Percentiles rank a stretch among this genome's conserved stretches.
phyloP scores from a whole-genome alignment of 192 early-diverging fungal species.

The Umbelopsis sp. region DNA sequence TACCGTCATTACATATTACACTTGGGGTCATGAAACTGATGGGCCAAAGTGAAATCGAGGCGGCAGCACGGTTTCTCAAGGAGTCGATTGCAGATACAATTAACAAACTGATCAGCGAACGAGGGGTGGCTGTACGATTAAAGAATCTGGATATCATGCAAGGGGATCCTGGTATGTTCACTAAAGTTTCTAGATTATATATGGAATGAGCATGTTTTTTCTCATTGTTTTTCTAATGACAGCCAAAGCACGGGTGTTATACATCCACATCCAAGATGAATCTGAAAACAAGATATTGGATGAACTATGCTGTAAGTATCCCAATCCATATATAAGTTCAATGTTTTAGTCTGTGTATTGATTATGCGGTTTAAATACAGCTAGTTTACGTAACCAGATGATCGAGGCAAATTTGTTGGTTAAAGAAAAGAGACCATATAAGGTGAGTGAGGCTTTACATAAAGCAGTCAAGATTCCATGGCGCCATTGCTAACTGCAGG shows the following conservation, averaged over 20 bases:
- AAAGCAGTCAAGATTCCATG: not conserved
- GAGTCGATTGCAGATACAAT: constrained; percentile 16
- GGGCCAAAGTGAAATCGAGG: constrained; percentile 25
- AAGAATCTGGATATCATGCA: constrained; percentile 29
- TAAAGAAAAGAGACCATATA: constrained; percentile 28
- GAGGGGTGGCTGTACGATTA: constrained; percentile 17
- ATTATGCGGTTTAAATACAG: not conserved
- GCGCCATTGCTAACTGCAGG: not conserved
- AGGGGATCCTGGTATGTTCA: constrained; percentile 20
- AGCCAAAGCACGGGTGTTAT: constrained; percentile 31
- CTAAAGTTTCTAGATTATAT: not conserved
- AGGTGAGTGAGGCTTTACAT: constrained; percentile 5
- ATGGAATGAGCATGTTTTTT: not conserved
- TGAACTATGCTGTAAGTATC: constrained; percentile 26
- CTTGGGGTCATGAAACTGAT: constrained; percentile 33
- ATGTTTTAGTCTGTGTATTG: not conserved
- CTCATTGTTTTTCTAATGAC: constrained; percentile 1
- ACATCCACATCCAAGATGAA: constrained; percentile 32
- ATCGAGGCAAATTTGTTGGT: constrained; percentile 24
- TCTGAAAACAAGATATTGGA: constrained; percentile 19
- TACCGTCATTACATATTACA: constrained; percentile 30
- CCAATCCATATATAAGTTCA: not conserved
- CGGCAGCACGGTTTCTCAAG: constrained; percentile 21
- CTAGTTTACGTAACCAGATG: constrained; percentile 13
- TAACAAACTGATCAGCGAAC: not conserved